phyloP scores from a whole-genome alignment of 2,329 filamentous ascomycete genomes.

The Aureobasidium vineae region DNA sequence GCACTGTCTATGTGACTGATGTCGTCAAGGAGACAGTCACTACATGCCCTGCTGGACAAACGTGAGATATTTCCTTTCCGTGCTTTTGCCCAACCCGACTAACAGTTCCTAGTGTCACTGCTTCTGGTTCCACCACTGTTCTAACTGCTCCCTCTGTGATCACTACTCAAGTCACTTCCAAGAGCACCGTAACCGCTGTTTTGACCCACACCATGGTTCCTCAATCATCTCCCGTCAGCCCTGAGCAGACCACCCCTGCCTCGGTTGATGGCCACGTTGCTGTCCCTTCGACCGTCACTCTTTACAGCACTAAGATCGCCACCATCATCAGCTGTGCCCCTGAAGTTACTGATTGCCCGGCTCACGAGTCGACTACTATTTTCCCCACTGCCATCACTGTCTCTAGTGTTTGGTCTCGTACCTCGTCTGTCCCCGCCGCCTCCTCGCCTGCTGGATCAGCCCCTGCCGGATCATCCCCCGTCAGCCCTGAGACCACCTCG shows the following conservation, averaged over 20 bases:
- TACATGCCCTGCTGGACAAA: constrained; percentile 38
- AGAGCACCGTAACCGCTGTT: constrained; percentile 40
- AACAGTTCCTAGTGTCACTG: constrained; percentile 36
- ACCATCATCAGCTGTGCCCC: constrained; percentile 27
- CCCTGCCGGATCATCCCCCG: constrained; percentile 16
- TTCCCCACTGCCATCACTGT: constrained; percentile 22
- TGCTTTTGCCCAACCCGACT: neutral
- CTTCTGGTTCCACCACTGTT: constrained; percentile 32
- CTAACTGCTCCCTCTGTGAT: constrained; percentile 34
- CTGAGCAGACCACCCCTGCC: neutral
- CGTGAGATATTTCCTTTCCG: neutral
- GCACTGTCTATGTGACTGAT: constrained; percentile 24
- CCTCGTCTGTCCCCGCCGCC: neutral
- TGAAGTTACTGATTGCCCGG: constrained; percentile 26
- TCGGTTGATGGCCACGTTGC: constrained; percentile 10
- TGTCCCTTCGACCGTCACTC: constrained; percentile 26
- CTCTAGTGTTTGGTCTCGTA: constrained; percentile 17
- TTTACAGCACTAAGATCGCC: constrained; percentile 26
- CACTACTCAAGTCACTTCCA: constrained; percentile 26
- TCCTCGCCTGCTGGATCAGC: constrained; percentile 28
- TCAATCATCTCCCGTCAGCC: constrained; percentile 13
- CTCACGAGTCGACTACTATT: neutral
- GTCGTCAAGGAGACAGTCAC: constrained; percentile 36
- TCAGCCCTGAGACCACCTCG: constrained; percentile 14
- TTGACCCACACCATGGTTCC: neutral